phyloP scores from a whole-genome alignment of 2,329 filamentous ascomycete species.

The Pseudopithomyces chartarum region DNA sequence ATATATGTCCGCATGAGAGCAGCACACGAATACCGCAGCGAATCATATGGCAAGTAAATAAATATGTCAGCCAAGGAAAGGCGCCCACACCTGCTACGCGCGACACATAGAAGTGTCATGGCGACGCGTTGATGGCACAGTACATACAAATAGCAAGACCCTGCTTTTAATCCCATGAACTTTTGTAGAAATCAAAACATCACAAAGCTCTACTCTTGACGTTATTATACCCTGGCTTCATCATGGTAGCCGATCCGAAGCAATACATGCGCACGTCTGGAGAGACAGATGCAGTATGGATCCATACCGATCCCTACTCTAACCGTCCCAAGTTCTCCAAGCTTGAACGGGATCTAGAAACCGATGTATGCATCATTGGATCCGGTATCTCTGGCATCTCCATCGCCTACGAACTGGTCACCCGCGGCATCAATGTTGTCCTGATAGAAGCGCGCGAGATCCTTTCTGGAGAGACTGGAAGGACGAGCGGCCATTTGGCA shows the following conservation, averaged over 20 bases:
- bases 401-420: constrained; percentile 59
- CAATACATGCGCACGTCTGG: constrained; percentile 56
- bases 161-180: neutral
- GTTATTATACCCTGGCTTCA: neutral
- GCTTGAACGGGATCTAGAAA: constrained; percentile 50
- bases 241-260: constrained; percentile 28
- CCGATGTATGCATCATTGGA: constrained; percentile 58
- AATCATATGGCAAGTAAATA: neutral
- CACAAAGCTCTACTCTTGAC: too few relatives aligned
- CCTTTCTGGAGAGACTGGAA: constrained; percentile 59
- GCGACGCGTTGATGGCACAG: neutral
- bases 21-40: neutral
- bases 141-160: neutral
- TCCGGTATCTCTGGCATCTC: constrained; percentile 60
- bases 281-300: constrained; percentile 59
- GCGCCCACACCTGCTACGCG: neutral
- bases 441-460: constrained; percentile 62
- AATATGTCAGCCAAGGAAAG: neutral
- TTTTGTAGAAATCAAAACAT: neutral
- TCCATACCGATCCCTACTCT: constrained; percentile 54
- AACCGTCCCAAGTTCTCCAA: constrained; percentile 51
- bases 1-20: neutral
- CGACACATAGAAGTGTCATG: neutral
- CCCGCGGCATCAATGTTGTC: constrained; percentile 55
- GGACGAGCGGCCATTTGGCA: constrained; percentile 61